A percentile compares a stretch with the other conserved stretches of the same genome.
These are phyloP conservation scores for Phaeophleospora eucalypticola DNA, from an alignment of 2,329 filamentous ascomycete genomes.

Conservation along the genomic window DNA sequence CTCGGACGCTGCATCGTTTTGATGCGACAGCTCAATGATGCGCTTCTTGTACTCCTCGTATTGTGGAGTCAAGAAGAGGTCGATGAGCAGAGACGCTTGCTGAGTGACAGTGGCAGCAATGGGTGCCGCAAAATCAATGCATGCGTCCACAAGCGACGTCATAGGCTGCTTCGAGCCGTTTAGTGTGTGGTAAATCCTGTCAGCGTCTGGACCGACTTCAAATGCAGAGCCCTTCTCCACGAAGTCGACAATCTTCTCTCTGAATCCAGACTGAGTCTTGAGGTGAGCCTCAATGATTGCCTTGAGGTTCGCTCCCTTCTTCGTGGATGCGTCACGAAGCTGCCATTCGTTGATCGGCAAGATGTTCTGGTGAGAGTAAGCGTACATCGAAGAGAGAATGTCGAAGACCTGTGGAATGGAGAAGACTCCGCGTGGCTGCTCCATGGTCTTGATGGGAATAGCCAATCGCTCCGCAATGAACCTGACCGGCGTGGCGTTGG, in stretches of 20 bases:
- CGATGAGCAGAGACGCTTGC: conserved; percentile 51
- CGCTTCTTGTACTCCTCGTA: conserved; percentile 51
- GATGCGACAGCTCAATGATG: conserved; percentile 48
- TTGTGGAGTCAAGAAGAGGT: conserved; percentile 48
- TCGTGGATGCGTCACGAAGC: conserved; percentile 43
- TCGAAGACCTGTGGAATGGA: conserved; percentile 46
- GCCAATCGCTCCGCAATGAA: conserved; percentile 62
- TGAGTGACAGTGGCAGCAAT: conserved; percentile 51
- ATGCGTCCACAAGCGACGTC: conserved; percentile 48
- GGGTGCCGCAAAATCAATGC: conserved; percentile 48
- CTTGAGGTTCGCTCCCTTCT: conserved; percentile 34
- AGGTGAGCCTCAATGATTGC: conserved; percentile 44
- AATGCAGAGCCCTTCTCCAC: conserved; percentile 47
- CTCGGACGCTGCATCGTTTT: conserved; percentile 40
- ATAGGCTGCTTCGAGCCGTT: conserved; percentile 44
- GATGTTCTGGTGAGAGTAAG: conserved; percentile 54
- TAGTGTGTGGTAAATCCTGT: conserved; percentile 50
- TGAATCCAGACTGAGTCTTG: conserved; percentile 42
- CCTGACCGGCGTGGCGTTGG: conserved; percentile 62
- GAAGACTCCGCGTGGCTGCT: conserved; percentile 55
- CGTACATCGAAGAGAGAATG: conserved; percentile 43
- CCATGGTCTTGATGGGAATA: conserved; percentile 61
- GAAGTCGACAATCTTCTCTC: conserved; percentile 44
- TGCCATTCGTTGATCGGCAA: conserved; percentile 48
- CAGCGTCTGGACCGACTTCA: conserved; percentile 48